Evolutionary conservation across 2,329 filamentous ascomycete species (phyloP), one percentile per base, ranked within the genome.

Genomic region (Fusarium siculi): DNA sequence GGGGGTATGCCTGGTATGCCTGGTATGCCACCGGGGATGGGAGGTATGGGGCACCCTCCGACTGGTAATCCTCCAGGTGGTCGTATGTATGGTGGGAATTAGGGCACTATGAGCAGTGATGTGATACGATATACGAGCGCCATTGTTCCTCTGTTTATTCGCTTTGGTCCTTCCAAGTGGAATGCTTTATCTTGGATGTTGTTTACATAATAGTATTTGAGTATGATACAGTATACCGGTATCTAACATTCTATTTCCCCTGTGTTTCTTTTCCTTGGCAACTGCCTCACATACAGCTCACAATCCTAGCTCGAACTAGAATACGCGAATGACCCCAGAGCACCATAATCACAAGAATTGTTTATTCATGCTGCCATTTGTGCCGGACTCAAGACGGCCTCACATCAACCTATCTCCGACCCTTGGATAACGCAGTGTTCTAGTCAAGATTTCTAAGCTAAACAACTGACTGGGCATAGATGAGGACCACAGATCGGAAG

Each of bases 31-130:
- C 54, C 65, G 25, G 72, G 68, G 12, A 70, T 73, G 67, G 73
- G 58, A 52, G 73, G 71, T 10, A 68, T 73, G 63, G 63, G 70
- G 12, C 70, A 62, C n/a, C 65, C 63, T 66, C 64, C 58, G 19
- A n/a, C 34, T 54, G 50, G 36, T 28, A 28, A 54, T 32, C 74
- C 72, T 42, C 65, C 68, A 7, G 77, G 73, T 21, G 74, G 74
- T 30, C 74, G 73, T 49, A 79, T 80, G 75, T 82, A 78, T 74
- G 74, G 79, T 37, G 58, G 66, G 23, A 69, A 70, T 43, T 69
- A 58, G 28, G 74, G 75, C 57, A 73, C 53, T 66, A 59, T 15
- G 32, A 39, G 39, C 28, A 36, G 30, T 42, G 37, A 59, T 64
- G 49, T 36, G 57, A 53, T 54, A 70, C 23, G 30, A 61, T 47